Evolutionary conservation across 805 yeast species (phyloP), one percentile per base, ranked within the genome.

Genomic region (Candida qinlingensis): DNA sequence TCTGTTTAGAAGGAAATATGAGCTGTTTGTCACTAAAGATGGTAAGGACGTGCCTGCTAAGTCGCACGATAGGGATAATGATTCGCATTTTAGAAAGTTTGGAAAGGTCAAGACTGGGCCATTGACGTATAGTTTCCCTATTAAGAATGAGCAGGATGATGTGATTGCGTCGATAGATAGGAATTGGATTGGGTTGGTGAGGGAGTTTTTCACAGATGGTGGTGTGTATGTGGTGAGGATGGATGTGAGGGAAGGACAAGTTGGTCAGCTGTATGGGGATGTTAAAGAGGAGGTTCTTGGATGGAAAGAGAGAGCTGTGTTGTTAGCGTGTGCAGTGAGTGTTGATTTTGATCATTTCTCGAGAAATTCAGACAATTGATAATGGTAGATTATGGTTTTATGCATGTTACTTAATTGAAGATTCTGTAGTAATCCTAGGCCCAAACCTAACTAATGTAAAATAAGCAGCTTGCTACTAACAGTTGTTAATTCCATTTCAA

Each of bases 311-410:
- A 37, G 40, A 28, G 42, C 49, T 4, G 39, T 46, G 8, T 28
- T 46, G 5, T 29, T 46, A 7, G 49, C 35, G 2, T 46, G 49
- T 30, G 37, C 45, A 7, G 27, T 46, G 10, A 46, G 45, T 38
- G 8, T 42, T 11, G 49, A 46, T 19, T 38, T 42, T 37, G 49
- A 42, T 29, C 26, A 33, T 26, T 46, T 46, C 33, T 35, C 27
- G 5, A 43, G 34, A 11, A 31, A 31, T 31, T 31, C 34, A 8
- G 34, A 31, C 11, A 31, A 31, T 8, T 8, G 11, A 8, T 31
- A 11, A 31, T 8, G 11, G 34, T 8, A 11, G 8, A 11, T 31
- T 8, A 31, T 8, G 8, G 11, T 11, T 31, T 31, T 11, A 31
- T 31, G 34, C 3, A 31, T 31, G 11, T 31, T 8, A 31, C 11